These are phyloP conservation scores for Tolypocladium cylindrosporum DNA, from an alignment of 2,329 filamentous ascomycete species.

Conservation along the genomic window DNA sequence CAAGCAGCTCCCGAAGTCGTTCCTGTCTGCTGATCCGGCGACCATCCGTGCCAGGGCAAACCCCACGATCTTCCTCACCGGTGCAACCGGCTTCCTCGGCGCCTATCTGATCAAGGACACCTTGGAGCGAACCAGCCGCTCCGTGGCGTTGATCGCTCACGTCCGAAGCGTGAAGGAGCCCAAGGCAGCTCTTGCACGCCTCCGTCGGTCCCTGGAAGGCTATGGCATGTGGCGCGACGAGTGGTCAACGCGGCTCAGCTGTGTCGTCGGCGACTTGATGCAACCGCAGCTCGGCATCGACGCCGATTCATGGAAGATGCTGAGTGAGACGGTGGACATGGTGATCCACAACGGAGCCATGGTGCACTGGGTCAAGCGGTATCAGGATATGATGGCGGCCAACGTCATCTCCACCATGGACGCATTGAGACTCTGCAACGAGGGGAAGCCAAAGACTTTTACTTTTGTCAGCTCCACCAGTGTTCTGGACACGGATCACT, in stretches of 20 bases:
- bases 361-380: slow-evolving; percentile 75
- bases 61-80: slow-evolving; percentile 67
- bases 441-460: slow-evolving; percentile 69
- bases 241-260: slow-evolving; percentile 56
- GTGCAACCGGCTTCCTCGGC: slow-evolving; percentile 71
- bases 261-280: slow-evolving; percentile 64
- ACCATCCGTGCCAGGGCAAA: not conserved
- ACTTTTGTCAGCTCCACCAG: slow-evolving; percentile 69
- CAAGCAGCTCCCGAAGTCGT: not conserved
- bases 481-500: slow-evolving; percentile 73
- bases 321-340: slow-evolving; percentile 59
- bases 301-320: slow-evolving; percentile 50
- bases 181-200: slow-evolving; percentile 21
- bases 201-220: slow-evolving; percentile 57
- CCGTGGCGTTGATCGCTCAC: slow-evolving; percentile 52
- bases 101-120: slow-evolving; percentile 70
- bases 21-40: not conserved
- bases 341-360: slow-evolving; percentile 75
- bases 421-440: slow-evolving; percentile 63
- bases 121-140: slow-evolving; percentile 38
- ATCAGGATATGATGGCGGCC: slow-evolving; percentile 57
- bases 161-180: slow-evolving; percentile 56
- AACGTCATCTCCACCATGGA: slow-evolving; percentile 81
- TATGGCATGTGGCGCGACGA: slow-evolving; percentile 70
- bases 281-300: slow-evolving; percentile 66